Evolutionary conservation across 1,139 yeast species (phyloP).

Genomic region (Yamadazyma blattariae): DNA sequence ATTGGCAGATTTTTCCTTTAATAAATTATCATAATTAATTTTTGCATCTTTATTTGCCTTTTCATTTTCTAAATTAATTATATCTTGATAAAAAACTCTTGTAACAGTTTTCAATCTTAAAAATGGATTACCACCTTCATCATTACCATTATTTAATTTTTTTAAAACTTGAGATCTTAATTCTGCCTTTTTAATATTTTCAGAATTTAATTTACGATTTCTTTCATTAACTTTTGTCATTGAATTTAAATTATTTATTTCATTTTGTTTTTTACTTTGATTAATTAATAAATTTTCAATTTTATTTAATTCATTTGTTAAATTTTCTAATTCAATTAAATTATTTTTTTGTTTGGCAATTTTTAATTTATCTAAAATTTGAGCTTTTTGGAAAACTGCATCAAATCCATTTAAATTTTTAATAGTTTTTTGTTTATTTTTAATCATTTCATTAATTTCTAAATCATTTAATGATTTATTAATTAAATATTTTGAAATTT

Average conservation of each 20-base stretch:
- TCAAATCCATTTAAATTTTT: slow-evolving; percentile 55
- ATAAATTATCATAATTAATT: slow-evolving; percentile 29
- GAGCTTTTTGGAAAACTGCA: slow-evolving; percentile 74
- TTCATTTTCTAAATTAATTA: slow-evolving; percentile 43
- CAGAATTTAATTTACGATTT: slow-evolving; percentile 78
- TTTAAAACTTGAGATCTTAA: slow-evolving; percentile 57
- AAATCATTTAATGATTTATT: slow-evolving; percentile 66
- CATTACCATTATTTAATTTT: slow-evolving; percentile 45
- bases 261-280: slow-evolving; percentile 20
- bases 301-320: slow-evolving; percentile 42
- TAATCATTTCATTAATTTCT: slow-evolving; percentile 78
- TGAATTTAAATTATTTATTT: slow-evolving; percentile 24
- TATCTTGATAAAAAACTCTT: slow-evolving; percentile 67
- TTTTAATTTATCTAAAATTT: slow-evolving; percentile 68
- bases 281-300: slow-evolving; percentile 29
- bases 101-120: slow-evolving; percentile 85
- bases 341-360: slow-evolving; percentile 73
- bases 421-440: slow-evolving; percentile 56
- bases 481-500: slow-evolving; percentile 54
- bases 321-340: slow-evolving; percentile 44
- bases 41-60: slow-evolving; percentile 43
- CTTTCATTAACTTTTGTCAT: slow-evolving; percentile 73
- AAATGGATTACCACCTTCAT: slow-evolving; percentile 80
- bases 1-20: slow-evolving; percentile 36
- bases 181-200: slow-evolving; percentile 79